A percentile compares a stretch with the other conserved stretches of the same genome.
phyloP scores from a whole-genome alignment of 2,329 filamentous ascomycete genomes.

The Fusarium camptoceras region DNA sequence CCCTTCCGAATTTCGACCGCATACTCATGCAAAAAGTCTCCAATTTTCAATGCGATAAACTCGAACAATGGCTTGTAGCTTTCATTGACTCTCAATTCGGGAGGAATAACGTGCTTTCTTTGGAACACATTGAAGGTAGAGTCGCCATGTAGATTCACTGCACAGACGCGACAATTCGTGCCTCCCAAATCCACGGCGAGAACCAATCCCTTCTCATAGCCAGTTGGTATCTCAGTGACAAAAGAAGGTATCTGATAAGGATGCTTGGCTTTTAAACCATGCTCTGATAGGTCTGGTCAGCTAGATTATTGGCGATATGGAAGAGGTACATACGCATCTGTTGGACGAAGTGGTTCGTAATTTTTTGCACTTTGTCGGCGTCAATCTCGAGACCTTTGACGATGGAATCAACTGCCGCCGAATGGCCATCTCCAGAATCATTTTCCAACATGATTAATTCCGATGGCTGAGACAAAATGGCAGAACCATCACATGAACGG shows the following conservation, averaged over 20 bases:
- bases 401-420: background rate
- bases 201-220: slow-evolving; percentile 12
- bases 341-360: background rate
- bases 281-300: slow-evolving; percentile 18
- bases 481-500: background rate
- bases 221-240: slow-evolving; percentile 15
- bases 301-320: background rate
- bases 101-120: background rate
- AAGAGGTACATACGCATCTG: slow-evolving; percentile 12
- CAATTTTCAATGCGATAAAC: slow-evolving; percentile 1
- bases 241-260: slow-evolving; percentile 30
- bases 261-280: slow-evolving; percentile 17
- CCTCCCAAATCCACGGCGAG: slow-evolving; percentile 11
- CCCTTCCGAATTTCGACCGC: accelerated
- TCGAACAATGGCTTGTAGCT: slow-evolving; percentile 7
- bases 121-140: slow-evolving; percentile 8
- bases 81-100: background rate
- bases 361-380: background rate
- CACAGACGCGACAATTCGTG: slow-evolving; percentile 9
- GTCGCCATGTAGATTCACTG: slow-evolving; percentile 4
- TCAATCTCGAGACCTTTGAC: background rate
- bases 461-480: no score
- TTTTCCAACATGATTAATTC: background rate
- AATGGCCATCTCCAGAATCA: background rate
- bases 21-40: background rate